Conservation (phyloP, 192 early-diverging fungal genomes). For the Martensiomyces pterosporus region DNA sequence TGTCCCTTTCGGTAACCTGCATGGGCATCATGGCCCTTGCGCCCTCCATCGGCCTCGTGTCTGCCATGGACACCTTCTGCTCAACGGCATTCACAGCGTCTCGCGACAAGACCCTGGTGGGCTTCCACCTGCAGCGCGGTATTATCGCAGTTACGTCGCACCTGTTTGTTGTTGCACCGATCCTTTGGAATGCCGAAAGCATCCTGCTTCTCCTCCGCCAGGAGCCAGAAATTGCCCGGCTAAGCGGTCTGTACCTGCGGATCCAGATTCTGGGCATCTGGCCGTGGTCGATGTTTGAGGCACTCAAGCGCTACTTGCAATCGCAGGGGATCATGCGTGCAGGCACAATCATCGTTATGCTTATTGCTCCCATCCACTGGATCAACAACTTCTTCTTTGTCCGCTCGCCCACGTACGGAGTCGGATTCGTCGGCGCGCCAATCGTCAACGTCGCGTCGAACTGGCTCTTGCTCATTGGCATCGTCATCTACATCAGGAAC, state of each 20-base stretch:
- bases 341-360: constrained; percentile 60
- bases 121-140: constrained; percentile 66
- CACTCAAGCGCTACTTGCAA: constrained; percentile 75
- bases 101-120: constrained; percentile 54
- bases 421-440: constrained; percentile 81
- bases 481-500: constrained; percentile 58
- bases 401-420: constrained; percentile 52
- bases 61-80: constrained; percentile 65
- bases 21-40: constrained; percentile 59
- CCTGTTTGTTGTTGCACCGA: constrained; percentile 61
- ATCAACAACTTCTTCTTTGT: constrained; percentile 75
- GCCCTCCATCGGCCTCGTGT: constrained; percentile 53
- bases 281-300: constrained; percentile 73
- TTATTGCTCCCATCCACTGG: constrained; percentile 68
- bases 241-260: constrained; percentile 56
- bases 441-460: constrained; percentile 67
- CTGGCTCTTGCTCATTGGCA: constrained; percentile 60
- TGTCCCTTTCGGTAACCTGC: constrained; percentile 61
- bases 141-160: constrained; percentile 65
- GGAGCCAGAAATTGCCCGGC: constrained; percentile 62
- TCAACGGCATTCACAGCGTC: constrained; percentile 61
- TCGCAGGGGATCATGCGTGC: constrained; percentile 84
- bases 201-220: constrained; percentile 71
- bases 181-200: constrained; percentile 67
- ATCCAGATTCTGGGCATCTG: constrained; percentile 66